Evolutionary conservation across 495 filamentous ascomycete genomes (phyloP).

Genomic region (Margaritispora aquatica): DNA sequence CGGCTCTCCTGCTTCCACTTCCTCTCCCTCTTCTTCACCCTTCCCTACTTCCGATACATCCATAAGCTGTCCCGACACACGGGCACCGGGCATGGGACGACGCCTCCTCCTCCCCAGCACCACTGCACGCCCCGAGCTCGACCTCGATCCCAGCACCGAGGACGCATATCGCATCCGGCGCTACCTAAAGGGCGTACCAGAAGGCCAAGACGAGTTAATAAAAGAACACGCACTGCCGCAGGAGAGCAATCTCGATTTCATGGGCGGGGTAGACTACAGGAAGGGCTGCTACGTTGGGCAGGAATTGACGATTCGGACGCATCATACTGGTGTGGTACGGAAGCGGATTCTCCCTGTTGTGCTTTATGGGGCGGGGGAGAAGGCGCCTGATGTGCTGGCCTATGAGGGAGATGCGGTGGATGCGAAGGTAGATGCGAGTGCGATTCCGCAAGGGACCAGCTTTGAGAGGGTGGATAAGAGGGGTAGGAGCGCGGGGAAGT

Average conservation of each 20-base stretch:
- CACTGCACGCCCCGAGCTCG: slow-evolving; percentile 18
- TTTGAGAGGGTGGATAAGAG: slow-evolving; percentile 40
- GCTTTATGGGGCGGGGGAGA: slow-evolving; percentile 47
- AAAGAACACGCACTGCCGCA: slow-evolving; percentile 64
- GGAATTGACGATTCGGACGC: slow-evolving; percentile 90
- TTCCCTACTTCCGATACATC: slow-evolving; percentile 1
- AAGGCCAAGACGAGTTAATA: slow-evolving; percentile 74
- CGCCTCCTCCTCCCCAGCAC: slow-evolving; percentile 44
- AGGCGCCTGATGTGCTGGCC: slow-evolving; percentile 30
- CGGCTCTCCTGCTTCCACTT: neutral
- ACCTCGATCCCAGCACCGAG: slow-evolving; percentile 25
- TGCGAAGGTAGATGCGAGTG: slow-evolving; percentile 4
- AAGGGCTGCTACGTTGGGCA: slow-evolving; percentile 98
- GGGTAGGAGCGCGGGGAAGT: slow-evolving; percentile 70
- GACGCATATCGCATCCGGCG: slow-evolving; percentile 60
- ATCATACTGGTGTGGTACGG: slow-evolving; percentile 87
- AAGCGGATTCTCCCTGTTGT: slow-evolving; percentile 83
- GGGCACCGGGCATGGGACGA: slow-evolving; percentile 64
- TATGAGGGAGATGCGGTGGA: slow-evolving; percentile 39
- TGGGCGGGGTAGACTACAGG: slow-evolving; percentile 77
- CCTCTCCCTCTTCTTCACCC: neutral
- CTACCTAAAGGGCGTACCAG: slow-evolving; percentile 71
- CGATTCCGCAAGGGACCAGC: slow-evolving; percentile 27
- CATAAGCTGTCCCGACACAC: slow-evolving; percentile 48
- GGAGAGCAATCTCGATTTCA: slow-evolving; percentile 80